Percentiles rank a stretch among this genome's conserved stretches.
phyloP scores from a whole-genome alignment of 108 stramenopile genomes.

The Nitzschia sp. region DNA sequence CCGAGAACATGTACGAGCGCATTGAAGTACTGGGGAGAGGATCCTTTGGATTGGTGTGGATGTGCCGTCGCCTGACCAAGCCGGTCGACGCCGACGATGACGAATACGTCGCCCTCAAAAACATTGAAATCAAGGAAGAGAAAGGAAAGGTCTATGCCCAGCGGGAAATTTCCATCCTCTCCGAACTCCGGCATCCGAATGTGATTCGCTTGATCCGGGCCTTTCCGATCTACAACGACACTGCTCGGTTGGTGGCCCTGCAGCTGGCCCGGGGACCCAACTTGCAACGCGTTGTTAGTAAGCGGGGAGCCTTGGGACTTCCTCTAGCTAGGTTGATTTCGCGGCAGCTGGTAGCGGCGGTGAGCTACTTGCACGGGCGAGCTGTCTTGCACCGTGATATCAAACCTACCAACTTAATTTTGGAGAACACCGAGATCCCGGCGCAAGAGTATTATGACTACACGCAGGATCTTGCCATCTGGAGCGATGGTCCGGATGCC shows the following conservation, averaged over 20 bases:
- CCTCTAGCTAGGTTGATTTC: slow-evolving; percentile 64
- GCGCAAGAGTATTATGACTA: slow-evolving; percentile 62
- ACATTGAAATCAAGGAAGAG: slow-evolving; percentile 65
- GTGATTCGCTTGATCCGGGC: slow-evolving; percentile 69
- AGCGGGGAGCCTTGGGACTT: slow-evolving; percentile 76
- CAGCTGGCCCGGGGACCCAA: slow-evolving; percentile 76
- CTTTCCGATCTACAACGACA: slow-evolving; percentile 49
- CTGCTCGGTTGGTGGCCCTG: slow-evolving; percentile 59
- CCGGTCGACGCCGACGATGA: slow-evolving; percentile 42
- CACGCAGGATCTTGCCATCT: slow-evolving; percentile 56
- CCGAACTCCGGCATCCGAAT: slow-evolving; percentile 76
- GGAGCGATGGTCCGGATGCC: slow-evolving; percentile 66
- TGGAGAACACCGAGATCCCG: slow-evolving; percentile 49
- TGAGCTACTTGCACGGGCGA: slow-evolving; percentile 80
- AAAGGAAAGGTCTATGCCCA: slow-evolving; percentile 67
- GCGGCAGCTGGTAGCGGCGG: slow-evolving; percentile 70
- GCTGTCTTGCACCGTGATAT: slow-evolving; percentile 89
- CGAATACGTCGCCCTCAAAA: slow-evolving; percentile 80
- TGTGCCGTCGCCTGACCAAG: slow-evolving; percentile 48
- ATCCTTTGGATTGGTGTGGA: slow-evolving; percentile 80
- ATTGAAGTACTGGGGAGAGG: slow-evolving; percentile 72
- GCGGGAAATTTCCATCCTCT: slow-evolving; percentile 74
- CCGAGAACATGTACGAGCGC: slow-evolving; percentile 66
- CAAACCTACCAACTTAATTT: slow-evolving; percentile 80
- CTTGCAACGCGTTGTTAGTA: slow-evolving; percentile 65